Evolutionary conservation across 2,329 filamentous ascomycete genomes (phyloP).

Genomic region (Karstenula rhodostoma): DNA sequence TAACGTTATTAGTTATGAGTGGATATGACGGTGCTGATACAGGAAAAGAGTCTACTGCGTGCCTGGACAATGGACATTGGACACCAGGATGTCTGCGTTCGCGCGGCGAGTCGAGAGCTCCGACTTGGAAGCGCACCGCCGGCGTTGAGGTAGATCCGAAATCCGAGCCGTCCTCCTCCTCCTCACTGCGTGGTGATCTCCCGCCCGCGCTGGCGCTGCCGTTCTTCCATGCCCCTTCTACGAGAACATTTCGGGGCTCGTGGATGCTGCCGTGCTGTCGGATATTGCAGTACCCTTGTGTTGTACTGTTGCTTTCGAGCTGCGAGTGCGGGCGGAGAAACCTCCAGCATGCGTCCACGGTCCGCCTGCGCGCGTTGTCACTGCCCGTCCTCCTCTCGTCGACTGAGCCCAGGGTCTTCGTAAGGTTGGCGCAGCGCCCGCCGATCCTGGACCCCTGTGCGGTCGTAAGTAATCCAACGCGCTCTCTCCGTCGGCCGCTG

Average conservation of each 20-base stretch:
- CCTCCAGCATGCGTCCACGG: conserved; percentile 33
- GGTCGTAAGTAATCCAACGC: conserved; percentile 46
- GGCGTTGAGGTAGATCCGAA: conserved; percentile 28
- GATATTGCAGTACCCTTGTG: conserved; percentile 19
- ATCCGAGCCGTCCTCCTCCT: conserved; percentile 21
- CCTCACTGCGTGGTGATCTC: conserved; percentile 21
- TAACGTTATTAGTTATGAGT: conserved; percentile 34
- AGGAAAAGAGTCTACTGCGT: conserved; percentile 12
- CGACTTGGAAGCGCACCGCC: conserved; percentile 19
- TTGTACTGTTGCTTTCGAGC: conserved; percentile 8
- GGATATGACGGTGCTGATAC: conserved; percentile 29
- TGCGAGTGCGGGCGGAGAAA: conserved; percentile 22
- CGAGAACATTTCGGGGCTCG: not conserved
- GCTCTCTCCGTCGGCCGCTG: conserved; percentile 44
- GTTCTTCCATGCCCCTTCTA: conserved; percentile 5
- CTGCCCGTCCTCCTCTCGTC: conserved; percentile 27
- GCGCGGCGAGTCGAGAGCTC: conserved; percentile 16
- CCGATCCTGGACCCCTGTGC: conserved; percentile 40
- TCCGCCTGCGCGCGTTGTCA: conserved; percentile 44
- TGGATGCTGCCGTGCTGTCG: conserved; percentile 19
- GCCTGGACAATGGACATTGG: too few species aligned
- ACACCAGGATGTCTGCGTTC: conserved; percentile 7
- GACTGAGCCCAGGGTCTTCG: conserved; percentile 43
- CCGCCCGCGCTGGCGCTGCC: conserved; percentile 17
- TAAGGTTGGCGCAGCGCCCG: conserved; percentile 47